Evolutionary conservation across 2,329 filamentous ascomycete species (phyloP), one percentile per base, ranked within the genome.

Genomic region (Sarocladium brachiariae): DNA sequence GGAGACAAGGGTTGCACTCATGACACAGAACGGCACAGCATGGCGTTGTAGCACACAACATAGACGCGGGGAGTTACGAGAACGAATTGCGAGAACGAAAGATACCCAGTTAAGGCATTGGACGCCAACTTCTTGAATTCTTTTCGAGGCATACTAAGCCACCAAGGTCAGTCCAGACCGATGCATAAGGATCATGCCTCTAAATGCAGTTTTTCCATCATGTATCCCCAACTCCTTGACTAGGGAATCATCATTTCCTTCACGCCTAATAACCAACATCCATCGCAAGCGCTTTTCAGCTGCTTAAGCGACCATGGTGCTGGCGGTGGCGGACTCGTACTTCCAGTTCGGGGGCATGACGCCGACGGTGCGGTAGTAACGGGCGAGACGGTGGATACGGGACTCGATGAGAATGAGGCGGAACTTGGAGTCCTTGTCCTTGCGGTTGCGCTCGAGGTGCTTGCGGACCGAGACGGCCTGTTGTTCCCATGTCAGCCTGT

Each of bases 401-500:
- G 93, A 97, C 84, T 99, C 93, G 78, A 99, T 95, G 66, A 99
- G 87, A 92, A 99, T 99, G 62, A 99, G 89, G 72, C 93, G 92
- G 89, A 99, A 99, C 84, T 99, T 99, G 82, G 86, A 89, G 83
- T 99, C 93, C 83, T 90, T 95, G 84, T 99, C 93, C 86, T 99
- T 99, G 78, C 93, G 92, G 87, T 99, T 99, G 78, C 89, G 89
- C 85, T 96, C 90, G 64, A 99, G 89, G 80, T 99, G 95, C 89
- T 99, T 99, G 80, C 93, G 92, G 80, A 99, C 93, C 71, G 91
- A 87, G 66, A 96, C 91, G 65, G 91, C 91, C 90, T 93, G 56
- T 30, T 31, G 31, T 30, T 53, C 41, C 54, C 37, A 14, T 39
- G 19, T 34, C 27, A 33, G 43, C 33, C 27, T 11, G n/a, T n/a